Evolutionary conservation across 805 yeast genomes (phyloP), one percentile per base, ranked within the genome.

Genomic region (Monosporozyma solicola): DNA sequence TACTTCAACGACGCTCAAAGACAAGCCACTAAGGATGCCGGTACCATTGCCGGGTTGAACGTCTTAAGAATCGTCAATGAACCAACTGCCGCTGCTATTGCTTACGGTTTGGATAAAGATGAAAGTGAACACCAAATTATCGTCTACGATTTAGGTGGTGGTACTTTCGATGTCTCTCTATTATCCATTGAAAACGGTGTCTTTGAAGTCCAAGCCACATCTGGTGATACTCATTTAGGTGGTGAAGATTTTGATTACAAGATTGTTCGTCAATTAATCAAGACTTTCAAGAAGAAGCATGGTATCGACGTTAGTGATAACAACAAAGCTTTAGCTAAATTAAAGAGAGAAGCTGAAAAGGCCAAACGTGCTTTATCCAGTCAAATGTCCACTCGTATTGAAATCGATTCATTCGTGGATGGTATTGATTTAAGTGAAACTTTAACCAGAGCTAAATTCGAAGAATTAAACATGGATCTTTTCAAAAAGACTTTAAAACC

Each of bases 61-160:
- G 88, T 87, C 59, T 76, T 87, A 72, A 84, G 96, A 79, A 87
- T 87, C 63, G 92, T 87, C 57, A 87, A 87, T 71, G 96, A 87
- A 78, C 96, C 96, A 65, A 90, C 97, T 55, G 97, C 97, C 48
- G 97, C 97, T 61, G 97, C 97, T 53, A 88, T 90, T 73, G 97
- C 97, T 59, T 90, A 90, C 74, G 97, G 97, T 69, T 78, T 91
- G 62, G 95, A 88, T 71, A 83, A 84, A 69, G 78, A 82, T 57
- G 84, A 83, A 41, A 85, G 80, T 59, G 97, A 90, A 74, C 87
- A 86, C 65, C 91, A 90, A 73, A 88, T 90, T 61, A 82, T 90
- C 67, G 95, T 90, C 53, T 90, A 87, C 72, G 97, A 90, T 74
- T 80, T 90, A 65, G 97, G 97, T 80, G 97, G 97, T 74, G 97